Evolutionary conservation across 352 stramenopile genomes (phyloP).

Genomic region (Phytophthora pluvialis): DNA sequence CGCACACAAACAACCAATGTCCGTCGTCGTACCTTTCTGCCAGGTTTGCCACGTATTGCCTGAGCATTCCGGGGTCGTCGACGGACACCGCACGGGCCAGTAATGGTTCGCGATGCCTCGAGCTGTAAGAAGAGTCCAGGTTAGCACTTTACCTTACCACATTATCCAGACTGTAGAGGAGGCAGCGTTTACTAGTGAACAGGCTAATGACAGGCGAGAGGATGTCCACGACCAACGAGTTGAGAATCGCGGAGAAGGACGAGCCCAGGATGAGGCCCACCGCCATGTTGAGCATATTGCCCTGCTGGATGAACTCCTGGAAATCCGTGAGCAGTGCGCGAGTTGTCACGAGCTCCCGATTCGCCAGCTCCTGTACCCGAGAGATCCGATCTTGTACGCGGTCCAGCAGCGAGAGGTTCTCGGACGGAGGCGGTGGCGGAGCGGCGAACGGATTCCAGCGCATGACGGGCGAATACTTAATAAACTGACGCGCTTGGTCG

Average conservation of each 20-base stretch:
- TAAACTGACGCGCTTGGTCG: not conserved
- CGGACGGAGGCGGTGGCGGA: conserved; percentile 16
- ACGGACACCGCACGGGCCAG: conserved; percentile 57
- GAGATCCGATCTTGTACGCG: conserved; percentile 30
- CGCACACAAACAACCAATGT: not conserved
- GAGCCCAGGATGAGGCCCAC: conserved; percentile 73
- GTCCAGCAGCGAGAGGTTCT: conserved; percentile 34
- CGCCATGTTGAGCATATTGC: conserved; percentile 77
- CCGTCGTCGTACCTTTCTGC: conserved; percentile 50
- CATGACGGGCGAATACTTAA: conserved; percentile 6
- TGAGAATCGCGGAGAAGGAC: conserved; percentile 72
- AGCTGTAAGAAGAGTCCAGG: conserved; percentile 29
- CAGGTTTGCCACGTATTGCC: conserved; percentile 66
- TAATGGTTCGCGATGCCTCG: conserved; percentile 72
- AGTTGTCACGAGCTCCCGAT: conserved; percentile 19
- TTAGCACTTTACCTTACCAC: not conserved
- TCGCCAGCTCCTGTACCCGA: conserved; percentile 33
- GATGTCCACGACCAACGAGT: conserved; percentile 76
- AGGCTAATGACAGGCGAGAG: conserved; percentile 71
- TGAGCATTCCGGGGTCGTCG: conserved; percentile 38
- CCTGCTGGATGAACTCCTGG: conserved; percentile 77
- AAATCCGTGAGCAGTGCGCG: conserved; percentile 50
- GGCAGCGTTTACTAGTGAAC: conserved; percentile 49
- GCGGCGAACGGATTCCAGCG: conserved; percentile 32
- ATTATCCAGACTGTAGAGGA: no score